phyloP scores from a whole-genome alignment of 2,329 filamentous ascomycete genomes.

The Chaetomium strumarium region DNA sequence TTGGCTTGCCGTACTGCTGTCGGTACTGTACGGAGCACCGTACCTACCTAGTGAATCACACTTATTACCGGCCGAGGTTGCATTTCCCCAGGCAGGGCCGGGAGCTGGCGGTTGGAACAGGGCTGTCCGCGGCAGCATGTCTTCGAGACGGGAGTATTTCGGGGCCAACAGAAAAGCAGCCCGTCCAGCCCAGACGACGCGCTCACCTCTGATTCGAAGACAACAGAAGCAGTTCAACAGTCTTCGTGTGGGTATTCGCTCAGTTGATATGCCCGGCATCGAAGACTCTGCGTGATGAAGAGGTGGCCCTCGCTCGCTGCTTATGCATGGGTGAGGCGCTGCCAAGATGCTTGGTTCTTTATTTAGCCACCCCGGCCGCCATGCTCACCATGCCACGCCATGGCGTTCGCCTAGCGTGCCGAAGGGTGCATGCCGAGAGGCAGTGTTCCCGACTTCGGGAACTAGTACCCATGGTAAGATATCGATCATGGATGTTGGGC shows the following conservation, averaged over 20 bases:
- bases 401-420: neutral
- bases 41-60: constrained; percentile 1
- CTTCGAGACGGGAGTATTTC: constrained; percentile 21
- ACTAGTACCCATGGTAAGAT: too few species aligned
- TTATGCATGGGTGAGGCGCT: constrained; percentile 5
- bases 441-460: neutral
- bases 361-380: constrained; percentile 8
- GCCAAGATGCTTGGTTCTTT: constrained; percentile 11
- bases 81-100: constrained; percentile 1
- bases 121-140: constrained; percentile 20
- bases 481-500: too few species aligned
- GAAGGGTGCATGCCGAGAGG: neutral
- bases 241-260: too few species aligned
- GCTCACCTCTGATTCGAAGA: neutral
- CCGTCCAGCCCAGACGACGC: neutral
- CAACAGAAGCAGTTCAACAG: neutral
- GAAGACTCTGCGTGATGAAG: neutral
- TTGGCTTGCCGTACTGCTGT: neutral
- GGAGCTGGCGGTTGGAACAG: constrained; percentile 21
- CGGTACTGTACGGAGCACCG: too few species aligned
- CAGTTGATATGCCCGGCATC: too few species aligned
- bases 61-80: constrained; percentile 18
- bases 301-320: neutral
- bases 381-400: neutral
- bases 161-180: neutral